phyloP scores from a whole-genome alignment of 768 basidiomycete species.

The Lentinula lateritia region DNA sequence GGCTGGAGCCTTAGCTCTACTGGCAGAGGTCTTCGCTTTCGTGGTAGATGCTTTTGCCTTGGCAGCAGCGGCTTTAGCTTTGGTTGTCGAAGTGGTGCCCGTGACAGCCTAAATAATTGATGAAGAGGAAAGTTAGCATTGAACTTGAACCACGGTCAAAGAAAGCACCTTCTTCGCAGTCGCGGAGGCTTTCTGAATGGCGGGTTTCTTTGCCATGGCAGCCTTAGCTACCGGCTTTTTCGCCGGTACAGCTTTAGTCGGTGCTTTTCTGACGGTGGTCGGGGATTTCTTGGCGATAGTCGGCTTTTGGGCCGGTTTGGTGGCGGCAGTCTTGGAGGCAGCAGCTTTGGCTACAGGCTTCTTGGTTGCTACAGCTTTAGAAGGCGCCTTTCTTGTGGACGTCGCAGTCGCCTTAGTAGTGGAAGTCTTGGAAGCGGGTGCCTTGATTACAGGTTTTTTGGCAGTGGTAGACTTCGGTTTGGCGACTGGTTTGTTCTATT shows the following conservation, averaged over 20 bases:
- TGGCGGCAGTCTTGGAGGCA: neutral
- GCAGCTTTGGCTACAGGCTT: neutral
- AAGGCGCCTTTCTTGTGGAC: neutral
- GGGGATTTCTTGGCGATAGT: conserved; percentile 6
- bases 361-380: neutral
- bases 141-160: neutral
- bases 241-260: conserved; percentile 15
- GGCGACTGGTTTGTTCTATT: conserved; percentile 16
- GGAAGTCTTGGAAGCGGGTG: neutral
- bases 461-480: conserved; percentile 16
- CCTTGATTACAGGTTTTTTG: conserved; percentile 13
- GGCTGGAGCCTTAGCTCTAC: conserved; percentile 16
- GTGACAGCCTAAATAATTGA: conserved; percentile 26
- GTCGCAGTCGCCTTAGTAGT: neutral
- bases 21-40: conserved; percentile 9
- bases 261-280: conserved; percentile 9
- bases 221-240: conserved; percentile 34
- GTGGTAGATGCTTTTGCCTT: conserved; percentile 28
- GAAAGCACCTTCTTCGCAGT: neutral
- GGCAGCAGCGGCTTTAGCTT: conserved; percentile 27
- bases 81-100: conserved; percentile 27
- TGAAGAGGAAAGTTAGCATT: neutral
- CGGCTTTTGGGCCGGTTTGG: neutral
- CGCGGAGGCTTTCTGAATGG: conserved; percentile 3
- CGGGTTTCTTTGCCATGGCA: conserved; percentile 12